These are phyloP conservation scores for Raddia guianensis DNA, from an alignment of 176 grass and related monocot species.

Conservation along the genomic window DNA sequence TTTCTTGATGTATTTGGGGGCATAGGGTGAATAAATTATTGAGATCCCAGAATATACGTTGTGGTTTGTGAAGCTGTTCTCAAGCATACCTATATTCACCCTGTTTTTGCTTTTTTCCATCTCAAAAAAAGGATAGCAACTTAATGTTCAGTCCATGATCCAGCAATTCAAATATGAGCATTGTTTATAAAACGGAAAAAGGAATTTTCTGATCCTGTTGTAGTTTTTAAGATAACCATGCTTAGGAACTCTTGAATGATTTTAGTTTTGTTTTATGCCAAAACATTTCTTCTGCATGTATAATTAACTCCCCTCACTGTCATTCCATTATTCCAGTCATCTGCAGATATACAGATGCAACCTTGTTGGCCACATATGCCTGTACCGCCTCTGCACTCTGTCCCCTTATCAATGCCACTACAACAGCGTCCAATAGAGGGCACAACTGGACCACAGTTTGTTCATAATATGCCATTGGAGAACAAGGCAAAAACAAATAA, in stretches of 20 bases:
- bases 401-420: constrained; percentile 71
- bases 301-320: constrained; percentile 37
- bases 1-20: neutral
- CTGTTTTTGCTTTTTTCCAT: neutral
- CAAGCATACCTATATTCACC: neutral
- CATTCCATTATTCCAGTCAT: constrained; percentile 55
- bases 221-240: neutral
- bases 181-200: constrained; percentile 11
- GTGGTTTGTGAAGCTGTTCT: neutral
- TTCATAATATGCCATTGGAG: constrained; percentile 56
- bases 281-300: constrained; percentile 24
- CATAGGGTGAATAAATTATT: neutral
- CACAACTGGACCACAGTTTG: constrained; percentile 49
- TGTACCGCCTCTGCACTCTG: constrained; percentile 69
- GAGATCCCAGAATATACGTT: neutral
- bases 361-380: constrained; percentile 89
- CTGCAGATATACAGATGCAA: constrained; percentile 87
- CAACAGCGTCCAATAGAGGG: constrained; percentile 81
- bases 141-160: constrained; percentile 1
- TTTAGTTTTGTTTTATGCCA: constrained; percentile 1
- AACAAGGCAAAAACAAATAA: constrained; percentile 51
- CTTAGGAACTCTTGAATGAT: neutral
- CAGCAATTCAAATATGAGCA: constrained; percentile 15
- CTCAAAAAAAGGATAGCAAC: neutral
- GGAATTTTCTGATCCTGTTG: constrained; percentile 7